Evolutionary conservation across 345 rosid genomes (phyloP).

Genomic region (Leavenworthia alabamica): DNA sequence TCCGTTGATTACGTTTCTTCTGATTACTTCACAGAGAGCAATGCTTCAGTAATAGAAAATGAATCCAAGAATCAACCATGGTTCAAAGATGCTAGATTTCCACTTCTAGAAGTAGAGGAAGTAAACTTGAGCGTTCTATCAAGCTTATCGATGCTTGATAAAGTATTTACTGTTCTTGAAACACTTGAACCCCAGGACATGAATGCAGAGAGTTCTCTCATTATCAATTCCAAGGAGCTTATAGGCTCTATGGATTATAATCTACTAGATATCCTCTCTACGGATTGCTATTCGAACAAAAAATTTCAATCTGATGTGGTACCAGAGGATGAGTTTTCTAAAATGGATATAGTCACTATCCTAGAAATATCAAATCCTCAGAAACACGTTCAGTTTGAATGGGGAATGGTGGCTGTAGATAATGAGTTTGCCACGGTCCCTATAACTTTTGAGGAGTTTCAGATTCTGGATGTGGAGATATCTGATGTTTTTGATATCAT

Average conservation of each 20-base stretch:
- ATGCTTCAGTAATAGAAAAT: slow-evolving; percentile 33
- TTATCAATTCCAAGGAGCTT: slow-evolving; percentile 37
- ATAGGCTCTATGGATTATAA: slow-evolving; percentile 37
- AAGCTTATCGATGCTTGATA: slow-evolving; percentile 38
- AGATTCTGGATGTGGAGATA: slow-evolving; percentile 41
- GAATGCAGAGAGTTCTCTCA: slow-evolving; percentile 26
- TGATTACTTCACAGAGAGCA: slow-evolving; percentile 38
- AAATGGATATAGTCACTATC: slow-evolving; percentile 40
- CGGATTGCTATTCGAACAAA: slow-evolving; percentile 37
- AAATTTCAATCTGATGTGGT: slow-evolving; percentile 37
- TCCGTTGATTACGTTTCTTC: slow-evolving; percentile 43
- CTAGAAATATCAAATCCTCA: slow-evolving; percentile 31
- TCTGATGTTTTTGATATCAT: slow-evolving; percentile 40
- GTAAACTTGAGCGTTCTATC: slow-evolving; percentile 36
- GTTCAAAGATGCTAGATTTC: slow-evolving; percentile 37
- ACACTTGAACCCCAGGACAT: slow-evolving; percentile 29
- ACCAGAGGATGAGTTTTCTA: slow-evolving; percentile 29
- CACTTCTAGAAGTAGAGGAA: slow-evolving; percentile 70
- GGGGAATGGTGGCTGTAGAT: slow-evolving; percentile 19
- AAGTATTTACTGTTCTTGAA: slow-evolving; percentile 43
- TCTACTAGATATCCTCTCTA: slow-evolving; percentile 40
- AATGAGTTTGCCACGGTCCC: background rate
- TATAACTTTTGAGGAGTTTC: slow-evolving; percentile 48
- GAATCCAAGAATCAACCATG: slow-evolving; percentile 36
- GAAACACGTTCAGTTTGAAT: slow-evolving; percentile 28